phyloP scores from a whole-genome alignment of 2,329 filamentous ascomycete species.

The Penicillium oxalicum region DNA sequence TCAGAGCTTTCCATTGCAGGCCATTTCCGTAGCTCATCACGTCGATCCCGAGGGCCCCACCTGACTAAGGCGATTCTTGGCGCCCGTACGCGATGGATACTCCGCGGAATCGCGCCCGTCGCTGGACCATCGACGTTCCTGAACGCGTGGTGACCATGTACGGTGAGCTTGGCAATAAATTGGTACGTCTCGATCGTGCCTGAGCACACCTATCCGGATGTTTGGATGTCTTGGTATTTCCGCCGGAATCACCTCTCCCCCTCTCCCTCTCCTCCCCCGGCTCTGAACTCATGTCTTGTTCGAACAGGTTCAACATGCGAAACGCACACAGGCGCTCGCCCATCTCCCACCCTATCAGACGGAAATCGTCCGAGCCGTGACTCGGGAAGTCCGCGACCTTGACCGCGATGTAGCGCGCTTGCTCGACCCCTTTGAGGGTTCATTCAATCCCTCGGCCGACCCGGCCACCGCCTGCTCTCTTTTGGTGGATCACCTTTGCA shows the following conservation, averaged over 20 bases:
- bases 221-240: too few relatives aligned
- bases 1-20: background rate
- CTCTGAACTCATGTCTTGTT: constrained; percentile 19
- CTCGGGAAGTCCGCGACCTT: constrained; percentile 87
- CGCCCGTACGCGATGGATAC: constrained; percentile 15
- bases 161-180: constrained; percentile 77
- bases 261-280: background rate
- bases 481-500: constrained; percentile 87
- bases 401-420: constrained; percentile 77
- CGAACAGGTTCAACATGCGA: constrained; percentile 81
- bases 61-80: constrained; percentile 22
- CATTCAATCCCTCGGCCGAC: constrained; percentile 77
- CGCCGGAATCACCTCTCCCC: too few relatives aligned
- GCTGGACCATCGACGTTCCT: constrained; percentile 13
- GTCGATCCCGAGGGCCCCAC: constrained; percentile 12
- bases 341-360: constrained; percentile 89
- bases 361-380: constrained; percentile 79
- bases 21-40: background rate
- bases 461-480: constrained; percentile 81
- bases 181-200: constrained; percentile 49
- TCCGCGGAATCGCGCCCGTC: constrained; percentile 13
- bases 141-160: constrained; percentile 57
- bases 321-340: constrained; percentile 79
- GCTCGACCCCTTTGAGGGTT: constrained; percentile 74
- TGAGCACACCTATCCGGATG: too few relatives aligned